phyloP scores from a whole-genome alignment of 2,329 filamentous ascomycete genomes.

The Apiospora koreana region DNA sequence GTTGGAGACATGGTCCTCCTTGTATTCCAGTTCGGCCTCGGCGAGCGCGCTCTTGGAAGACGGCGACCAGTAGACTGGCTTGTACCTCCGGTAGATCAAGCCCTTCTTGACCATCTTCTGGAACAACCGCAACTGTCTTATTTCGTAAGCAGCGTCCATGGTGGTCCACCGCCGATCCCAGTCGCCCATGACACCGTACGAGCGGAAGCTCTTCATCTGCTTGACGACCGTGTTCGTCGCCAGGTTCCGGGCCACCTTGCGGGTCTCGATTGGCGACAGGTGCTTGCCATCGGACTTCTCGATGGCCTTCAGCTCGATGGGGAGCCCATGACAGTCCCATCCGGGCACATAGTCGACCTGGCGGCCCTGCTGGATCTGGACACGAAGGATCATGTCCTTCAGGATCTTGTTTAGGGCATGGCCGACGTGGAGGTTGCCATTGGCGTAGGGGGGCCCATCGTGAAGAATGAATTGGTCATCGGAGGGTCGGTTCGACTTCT shows the following conservation, averaged over 20 bases:
- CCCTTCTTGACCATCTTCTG: slow-evolving; percentile 72
- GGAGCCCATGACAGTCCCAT: slow-evolving; percentile 97
- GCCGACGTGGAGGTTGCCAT: slow-evolving; percentile 86
- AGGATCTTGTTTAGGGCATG: slow-evolving; percentile 97
- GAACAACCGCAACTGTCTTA: slow-evolving; percentile 74
- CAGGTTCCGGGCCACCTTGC: slow-evolving; percentile 63
- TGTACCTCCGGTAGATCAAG: slow-evolving; percentile 75
- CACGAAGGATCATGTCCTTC: slow-evolving; percentile 88
- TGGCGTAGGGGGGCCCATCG: slow-evolving; percentile 96
- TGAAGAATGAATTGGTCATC: slow-evolving; percentile 76
- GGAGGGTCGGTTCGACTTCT: slow-evolving; percentile 57
- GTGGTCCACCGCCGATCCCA: slow-evolving; percentile 79
- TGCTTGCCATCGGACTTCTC: slow-evolving; percentile 47
- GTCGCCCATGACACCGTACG: slow-evolving; percentile 78
- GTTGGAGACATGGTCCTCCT: slow-evolving; percentile 70
- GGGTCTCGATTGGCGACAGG: slow-evolving; percentile 58
- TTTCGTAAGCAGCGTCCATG: slow-evolving; percentile 75
- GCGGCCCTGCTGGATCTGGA: slow-evolving; percentile 76
- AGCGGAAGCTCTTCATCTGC: slow-evolving; percentile 73
- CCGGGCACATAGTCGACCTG: slow-evolving; percentile 83
- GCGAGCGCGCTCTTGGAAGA: slow-evolving; percentile 78
- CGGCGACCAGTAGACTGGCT: slow-evolving; percentile 86
- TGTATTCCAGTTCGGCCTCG: slow-evolving; percentile 83
- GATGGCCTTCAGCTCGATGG: slow-evolving; percentile 94
- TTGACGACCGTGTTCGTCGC: slow-evolving; percentile 68